Evolutionary conservation across 2,329 filamentous ascomycete genomes (phyloP), one percentile per base, ranked within the genome.

Genomic region (Apiospora aurea): DNA sequence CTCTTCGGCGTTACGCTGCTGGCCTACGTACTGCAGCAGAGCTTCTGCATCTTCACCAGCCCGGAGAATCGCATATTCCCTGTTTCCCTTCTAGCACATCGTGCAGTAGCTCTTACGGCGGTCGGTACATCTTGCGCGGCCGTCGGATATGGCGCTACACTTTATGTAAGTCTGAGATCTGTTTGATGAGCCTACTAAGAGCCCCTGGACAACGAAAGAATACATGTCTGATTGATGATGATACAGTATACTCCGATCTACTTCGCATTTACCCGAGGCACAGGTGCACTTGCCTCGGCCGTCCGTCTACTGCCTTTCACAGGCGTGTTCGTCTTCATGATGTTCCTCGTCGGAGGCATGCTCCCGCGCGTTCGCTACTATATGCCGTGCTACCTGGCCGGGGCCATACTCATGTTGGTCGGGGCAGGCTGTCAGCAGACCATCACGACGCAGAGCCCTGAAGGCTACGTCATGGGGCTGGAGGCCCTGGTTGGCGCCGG

Each of bases 291-390:
- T 4, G 71, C 80, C n/a, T 81, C 84, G 4, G 84, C 81, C 0
- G 80, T 84, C 1, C 79, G 82, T 3, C 76, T 87, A 0, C 77
- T 87, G 1, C 86, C 75, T 2, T 77, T 78, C 43, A 75, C 74
- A 71, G 75, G 71, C 73, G 89, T 89, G 76, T 89, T 88, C 78
- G 92, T 81, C 72, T 87, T 85, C 38, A 83, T 86, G 29, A 87
- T 83, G 76, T 93, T 90, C 53, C 89, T 89, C 74, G 91, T 81
- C 43, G 85, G 85, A 10, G 77, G 75, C 7, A 67, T 84, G 2
- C 79, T 88, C 51, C 80, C 82, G 0, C 76, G 75, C 1, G 72
- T 82, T 2, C 81, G 82, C 44, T 79, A 80, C 47, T 87, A 86
- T 73, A 79, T 77, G 51, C 73, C 76, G 7, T 77, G 82, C 68